Evolutionary conservation across 2,329 filamentous ascomycete species (phyloP), one percentile per base, ranked within the genome.

Genomic region (Colletotrichum lindemuthianum): DNA sequence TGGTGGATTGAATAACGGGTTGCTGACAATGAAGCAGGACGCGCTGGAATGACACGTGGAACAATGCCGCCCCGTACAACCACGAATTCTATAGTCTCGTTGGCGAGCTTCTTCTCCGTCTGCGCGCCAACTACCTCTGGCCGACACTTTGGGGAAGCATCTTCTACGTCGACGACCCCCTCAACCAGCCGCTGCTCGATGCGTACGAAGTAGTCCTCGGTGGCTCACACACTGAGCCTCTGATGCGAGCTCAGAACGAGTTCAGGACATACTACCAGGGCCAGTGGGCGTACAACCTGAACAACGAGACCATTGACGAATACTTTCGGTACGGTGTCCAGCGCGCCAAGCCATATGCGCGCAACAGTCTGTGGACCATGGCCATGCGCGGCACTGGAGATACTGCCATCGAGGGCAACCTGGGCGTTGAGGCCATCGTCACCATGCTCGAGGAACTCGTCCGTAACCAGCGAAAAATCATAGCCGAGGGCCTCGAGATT

Each of bases 101-200:
- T 16, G 92, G 91, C 67, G 91, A 93, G 76, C 79, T 93, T 1
- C 77, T 92, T 1, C 84, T 93, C 6, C 84, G 91, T 7, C 81
- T 91, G 34, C 84, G 87, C 41, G 90, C 90, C 13, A 93, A 93
- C 74, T 92, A 92, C 70, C 79, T 93, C 53, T 93, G 91, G 90
- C 91, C 90, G 0, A 85, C 89, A 1, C 81, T 87, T 72, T 93
- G 90, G 91, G 85, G 83, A 6, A 85, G 83, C 67, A 91, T 92
- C 82, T 91, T 92, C 71, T 87, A 88, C 71, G 84, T 91, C 1
- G 91, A 93, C 66, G 90, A 93, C 71, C 80, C 85, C 3, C 80
- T 83, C 36, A 92, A 88, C 69, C 88, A 91, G 71, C 86, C 88
- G 0, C 81, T 91, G 6, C 88, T 90, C 0, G 88, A 93, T 69